Base-by-base conservation (phyloP, 768 basidiomycete genomes). In the Lyophyllum shimeji region DNA sequence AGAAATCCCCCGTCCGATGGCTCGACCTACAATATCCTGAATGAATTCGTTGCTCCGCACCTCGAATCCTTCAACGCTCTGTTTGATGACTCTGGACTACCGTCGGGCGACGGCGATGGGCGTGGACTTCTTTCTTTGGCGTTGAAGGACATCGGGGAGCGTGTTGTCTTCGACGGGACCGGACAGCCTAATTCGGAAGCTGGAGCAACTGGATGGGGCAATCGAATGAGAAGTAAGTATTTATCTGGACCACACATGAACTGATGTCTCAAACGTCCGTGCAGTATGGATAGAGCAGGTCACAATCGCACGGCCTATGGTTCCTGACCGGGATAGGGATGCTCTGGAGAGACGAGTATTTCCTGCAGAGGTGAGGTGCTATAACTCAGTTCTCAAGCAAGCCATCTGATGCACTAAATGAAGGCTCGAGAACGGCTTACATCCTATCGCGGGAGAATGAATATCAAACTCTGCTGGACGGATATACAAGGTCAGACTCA, bases 61-160 rank as follows among this genome's bases (percentile, higher is more conserved):
- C 84, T 98, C 59, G 90, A 98, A 70, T 94, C 92, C 37, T 98
- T 99, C 80, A 96, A 98, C 71, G 87, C 93, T 15, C 81, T 99
- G 24, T 95, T 98, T 69, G 95, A 98, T 65, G 94, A 96, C 69
- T 87, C 89, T 51, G 89, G 89, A n/a, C 69, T 90, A 52, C 84
- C 87, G 55, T 67, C 78, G 44, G 87, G 88, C 9, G 86, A 87
- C 63, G 86, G 86, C 13, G 84, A 92, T 53, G 91, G 90, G 1
- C 79, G 80, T 31, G 97, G 97, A 0, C 70, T 98, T 9, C 68
- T 99, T 7, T 84, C 83, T 47, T 73, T 93, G 1, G 92, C 83
- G 7, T 65, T 98, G 12, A 82, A 87, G 61, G 93, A 98, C 60
- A 89, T 98, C 37, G 89, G 89, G 0, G 86, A 90, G 63, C 91